Percentiles rank a stretch among this genome's conserved stretches.
Conservation (phyloP, 148 eudicot genomes). For the Chenopodium formosanum region DNA sequence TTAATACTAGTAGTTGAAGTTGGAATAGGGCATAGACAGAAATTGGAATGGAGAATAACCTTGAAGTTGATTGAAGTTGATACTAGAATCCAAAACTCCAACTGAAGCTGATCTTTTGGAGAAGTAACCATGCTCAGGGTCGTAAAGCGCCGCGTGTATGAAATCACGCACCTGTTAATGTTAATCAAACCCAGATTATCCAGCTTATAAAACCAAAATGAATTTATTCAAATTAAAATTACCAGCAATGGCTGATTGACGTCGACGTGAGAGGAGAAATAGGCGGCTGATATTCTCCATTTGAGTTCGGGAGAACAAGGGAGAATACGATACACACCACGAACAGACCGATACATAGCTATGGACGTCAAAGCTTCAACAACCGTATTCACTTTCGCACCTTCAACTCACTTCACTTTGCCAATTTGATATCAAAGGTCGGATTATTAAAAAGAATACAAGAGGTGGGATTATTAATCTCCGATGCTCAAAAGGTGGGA, state of each 20-base stretch:
- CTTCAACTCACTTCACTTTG: too few species aligned
- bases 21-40: too few species aligned
- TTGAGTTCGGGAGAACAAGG: slow-evolving; percentile 1
- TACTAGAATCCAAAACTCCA: slow-evolving; percentile 73
- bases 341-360: not conserved
- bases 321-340: not conserved
- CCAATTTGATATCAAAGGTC: too few species aligned
- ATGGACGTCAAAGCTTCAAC: too few species aligned
- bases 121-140: slow-evolving; percentile 76
- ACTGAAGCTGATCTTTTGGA: slow-evolving; percentile 77
- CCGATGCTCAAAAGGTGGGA: too few species aligned
- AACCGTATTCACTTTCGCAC: too few species aligned
- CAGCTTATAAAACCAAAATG: too few species aligned
- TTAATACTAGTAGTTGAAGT: too few species aligned
- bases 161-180: slow-evolving; percentile 75
- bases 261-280: slow-evolving; percentile 46
- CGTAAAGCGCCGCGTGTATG: slow-evolving; percentile 78
- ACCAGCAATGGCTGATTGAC: slow-evolving; percentile 57
- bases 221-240: not conserved
- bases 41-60: slow-evolving; percentile 36
- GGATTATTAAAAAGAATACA: too few species aligned
- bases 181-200: not conserved
- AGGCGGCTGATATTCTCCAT: slow-evolving; percentile 28
- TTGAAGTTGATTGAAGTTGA: slow-evolving; percentile 76
- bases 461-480: too few species aligned